Percentiles rank a stretch among this genome's conserved stretches.
Conservation (phyloP, 345 rosid genomes). For the Litchi chinensis region DNA sequence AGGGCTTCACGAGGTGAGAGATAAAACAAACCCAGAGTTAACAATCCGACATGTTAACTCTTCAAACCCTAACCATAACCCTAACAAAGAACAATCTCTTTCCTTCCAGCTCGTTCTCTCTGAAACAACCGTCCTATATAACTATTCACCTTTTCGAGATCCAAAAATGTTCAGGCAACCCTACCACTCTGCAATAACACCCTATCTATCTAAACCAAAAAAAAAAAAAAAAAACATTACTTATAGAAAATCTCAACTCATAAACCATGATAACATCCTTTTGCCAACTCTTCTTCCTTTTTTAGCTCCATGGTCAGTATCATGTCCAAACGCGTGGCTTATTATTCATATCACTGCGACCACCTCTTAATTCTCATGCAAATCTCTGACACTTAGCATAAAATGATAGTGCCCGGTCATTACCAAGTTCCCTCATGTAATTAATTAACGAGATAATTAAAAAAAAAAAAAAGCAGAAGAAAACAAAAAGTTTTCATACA, state of each 20-base stretch:
- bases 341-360: constrained; percentile 12
- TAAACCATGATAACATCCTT: not conserved
- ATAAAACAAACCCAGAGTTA: not conserved
- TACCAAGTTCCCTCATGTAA: constrained; percentile 1
- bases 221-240: no score
- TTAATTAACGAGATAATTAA: not conserved
- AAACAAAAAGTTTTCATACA: not conserved
- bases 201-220: not conserved
- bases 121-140: not conserved
- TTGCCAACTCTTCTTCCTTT: constrained; percentile 5
- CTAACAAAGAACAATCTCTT: not conserved
- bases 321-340: constrained; percentile 30
- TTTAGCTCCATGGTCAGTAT: not conserved
- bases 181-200: constrained; percentile 13
- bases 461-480: not conserved
- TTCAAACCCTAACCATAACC: constrained; percentile 10
- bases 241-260: constrained; percentile 11
- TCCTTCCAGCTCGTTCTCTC: not conserved
- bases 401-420: constrained; percentile 18
- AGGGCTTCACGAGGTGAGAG: not conserved
- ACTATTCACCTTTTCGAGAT: constrained; percentile 16
- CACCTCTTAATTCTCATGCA: constrained; percentile 18
- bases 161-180: constrained; percentile 31
- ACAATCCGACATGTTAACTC: not conserved
- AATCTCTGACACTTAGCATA: constrained; percentile 29